Evolutionary conservation across 2,329 filamentous ascomycete species (phyloP).

Genomic region (Ceratocystis harringtonii): DNA sequence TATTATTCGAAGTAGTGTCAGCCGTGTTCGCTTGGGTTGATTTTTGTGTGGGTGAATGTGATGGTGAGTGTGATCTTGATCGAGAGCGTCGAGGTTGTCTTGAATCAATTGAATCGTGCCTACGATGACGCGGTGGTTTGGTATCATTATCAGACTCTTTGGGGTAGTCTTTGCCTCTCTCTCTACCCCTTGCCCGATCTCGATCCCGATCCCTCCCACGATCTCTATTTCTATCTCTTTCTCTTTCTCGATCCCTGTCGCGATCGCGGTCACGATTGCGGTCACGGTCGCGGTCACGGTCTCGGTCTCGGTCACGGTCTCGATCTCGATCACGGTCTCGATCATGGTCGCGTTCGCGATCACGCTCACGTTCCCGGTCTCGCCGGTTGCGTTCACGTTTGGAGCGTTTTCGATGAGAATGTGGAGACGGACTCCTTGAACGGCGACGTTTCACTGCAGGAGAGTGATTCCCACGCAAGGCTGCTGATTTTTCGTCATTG

Average conservation of each 20-base stretch:
- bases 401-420: conserved; percentile 6
- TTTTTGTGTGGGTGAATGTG: not conserved
- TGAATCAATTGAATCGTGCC: conserved; percentile 9
- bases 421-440: conserved; percentile 13
- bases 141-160: conserved; percentile 2
- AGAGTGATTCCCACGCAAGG: conserved; percentile 10
- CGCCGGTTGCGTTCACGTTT: conserved; percentile 3
- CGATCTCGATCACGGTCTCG: conserved; percentile 1
- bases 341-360: not conserved
- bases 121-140: conserved; percentile 8
- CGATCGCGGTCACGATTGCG: conserved; percentile 10
- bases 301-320: conserved; percentile 4
- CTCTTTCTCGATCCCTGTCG: conserved; percentile 6
- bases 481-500: conserved; percentile 3
- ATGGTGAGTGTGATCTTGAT: conserved; percentile 8
- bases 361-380: conserved; percentile 5
- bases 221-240: not conserved
- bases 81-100: not conserved
- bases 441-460: conserved; percentile 15
- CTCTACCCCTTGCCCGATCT: conserved; percentile 1
- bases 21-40: not conserved
- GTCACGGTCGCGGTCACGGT: conserved; percentile 8
- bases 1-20: not conserved
- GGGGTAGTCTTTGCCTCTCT: not conserved
- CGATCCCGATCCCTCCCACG: not conserved